Conservation (phyloP, 1,284 basidiomycete species). For the Wallemia mellicola region DNA sequence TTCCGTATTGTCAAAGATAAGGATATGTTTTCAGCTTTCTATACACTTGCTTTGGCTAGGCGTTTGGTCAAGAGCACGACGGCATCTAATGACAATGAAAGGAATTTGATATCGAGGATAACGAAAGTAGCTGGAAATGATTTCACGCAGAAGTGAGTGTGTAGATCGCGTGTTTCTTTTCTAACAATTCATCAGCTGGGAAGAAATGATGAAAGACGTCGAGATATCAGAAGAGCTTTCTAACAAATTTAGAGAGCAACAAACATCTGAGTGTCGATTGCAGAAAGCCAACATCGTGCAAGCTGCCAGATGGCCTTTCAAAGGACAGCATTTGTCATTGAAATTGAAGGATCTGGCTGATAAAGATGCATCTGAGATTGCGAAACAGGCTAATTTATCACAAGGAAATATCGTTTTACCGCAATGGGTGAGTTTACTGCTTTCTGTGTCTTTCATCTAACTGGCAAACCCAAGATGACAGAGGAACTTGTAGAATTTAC, state of each 20-base stretch:
- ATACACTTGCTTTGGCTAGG: background rate
- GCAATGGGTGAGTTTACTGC: background rate
- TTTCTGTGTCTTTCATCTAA: background rate
- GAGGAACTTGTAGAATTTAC: background rate
- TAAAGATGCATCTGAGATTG: background rate
- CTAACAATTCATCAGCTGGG: background rate
- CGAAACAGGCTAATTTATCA: background rate
- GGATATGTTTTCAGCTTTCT: constrained; percentile 1
- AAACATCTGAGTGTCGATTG: background rate
- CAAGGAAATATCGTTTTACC: background rate
- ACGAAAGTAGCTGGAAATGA: background rate
- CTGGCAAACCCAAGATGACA: background rate
- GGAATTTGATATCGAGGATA: background rate
- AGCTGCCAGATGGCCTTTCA: background rate
- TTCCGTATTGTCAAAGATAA: constrained; percentile 1
- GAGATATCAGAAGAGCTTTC: background rate
- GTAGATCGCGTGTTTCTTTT: background rate
- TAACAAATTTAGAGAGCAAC: background rate
- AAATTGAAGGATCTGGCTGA: background rate
- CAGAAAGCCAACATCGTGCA: background rate
- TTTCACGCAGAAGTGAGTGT: constrained; percentile 1
- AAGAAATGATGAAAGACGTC: background rate
- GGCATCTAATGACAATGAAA: background rate
- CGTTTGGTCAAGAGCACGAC: background rate
- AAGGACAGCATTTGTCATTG: background rate